Conservation (phyloP, 2,329 filamentous ascomycete genomes). For the Aspergillus carbonarius region DNA sequence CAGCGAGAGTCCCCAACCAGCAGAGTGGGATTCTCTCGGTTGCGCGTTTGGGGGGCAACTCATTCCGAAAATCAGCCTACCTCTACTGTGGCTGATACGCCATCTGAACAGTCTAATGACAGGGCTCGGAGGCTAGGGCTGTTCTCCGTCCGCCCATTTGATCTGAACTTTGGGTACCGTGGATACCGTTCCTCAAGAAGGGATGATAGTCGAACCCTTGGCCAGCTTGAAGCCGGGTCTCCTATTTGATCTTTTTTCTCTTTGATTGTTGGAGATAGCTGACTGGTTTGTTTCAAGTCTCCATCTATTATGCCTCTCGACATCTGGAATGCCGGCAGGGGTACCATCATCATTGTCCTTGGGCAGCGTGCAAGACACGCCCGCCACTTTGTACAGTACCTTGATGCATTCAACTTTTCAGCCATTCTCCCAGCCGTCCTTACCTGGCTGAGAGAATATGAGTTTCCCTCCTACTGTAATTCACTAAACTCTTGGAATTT, state of each 20-base stretch:
- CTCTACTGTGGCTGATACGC: background rate
- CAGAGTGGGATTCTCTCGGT: background rate
- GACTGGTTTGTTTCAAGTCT: background rate
- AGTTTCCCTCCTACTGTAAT: background rate
- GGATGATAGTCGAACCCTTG: conserved; percentile 15
- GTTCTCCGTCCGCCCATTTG: background rate
- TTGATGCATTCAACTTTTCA: background rate
- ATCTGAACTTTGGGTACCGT: background rate
- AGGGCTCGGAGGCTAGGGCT: background rate
- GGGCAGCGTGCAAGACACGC: background rate
- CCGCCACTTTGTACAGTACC: background rate
- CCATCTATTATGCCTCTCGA: background rate
- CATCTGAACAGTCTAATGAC: background rate
- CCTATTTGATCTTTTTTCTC: conserved; percentile 7
- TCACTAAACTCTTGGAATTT: background rate
- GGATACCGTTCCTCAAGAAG: background rate
- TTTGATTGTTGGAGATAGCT: background rate
- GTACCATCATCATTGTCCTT: background rate
- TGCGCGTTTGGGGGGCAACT: conserved; percentile 7
- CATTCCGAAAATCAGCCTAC: background rate
- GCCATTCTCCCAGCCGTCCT: background rate
- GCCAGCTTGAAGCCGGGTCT: conserved; percentile 24
- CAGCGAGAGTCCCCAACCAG: conserved; percentile 23
- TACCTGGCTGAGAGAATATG: background rate
- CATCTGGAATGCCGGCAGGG: background rate